Evolutionary conservation across 2,329 filamentous ascomycete species (phyloP).

Genomic region (Claviceps paspali): DNA sequence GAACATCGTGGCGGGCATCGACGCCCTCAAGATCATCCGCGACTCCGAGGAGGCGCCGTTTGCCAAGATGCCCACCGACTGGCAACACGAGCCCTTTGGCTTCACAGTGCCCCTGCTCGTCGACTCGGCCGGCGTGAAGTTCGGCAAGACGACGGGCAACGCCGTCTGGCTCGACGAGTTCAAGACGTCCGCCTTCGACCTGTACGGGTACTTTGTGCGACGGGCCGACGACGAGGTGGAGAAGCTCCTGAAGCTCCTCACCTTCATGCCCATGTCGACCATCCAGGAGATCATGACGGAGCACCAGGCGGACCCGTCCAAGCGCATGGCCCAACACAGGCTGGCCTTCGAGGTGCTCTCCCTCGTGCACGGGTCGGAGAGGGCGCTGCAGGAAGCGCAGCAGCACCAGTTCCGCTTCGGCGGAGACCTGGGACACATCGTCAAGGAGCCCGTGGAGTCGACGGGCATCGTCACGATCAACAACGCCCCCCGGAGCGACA

Average conservation of each 20-base stretch:
- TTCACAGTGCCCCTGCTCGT: conserved; percentile 86
- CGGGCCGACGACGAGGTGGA: conserved; percentile 71
- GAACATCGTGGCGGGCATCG: conserved; percentile 84
- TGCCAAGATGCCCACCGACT: conserved; percentile 22
- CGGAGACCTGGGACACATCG: conserved; percentile 15
- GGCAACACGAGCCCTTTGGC: conserved; percentile 51
- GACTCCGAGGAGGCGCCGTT: conserved; percentile 34
- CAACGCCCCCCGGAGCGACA: conserved; percentile 35
- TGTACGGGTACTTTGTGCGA: conserved; percentile 83
- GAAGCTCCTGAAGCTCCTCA: conserved; percentile 73
- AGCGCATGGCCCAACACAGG: conserved; percentile 65
- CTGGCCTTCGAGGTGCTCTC: conserved; percentile 72
- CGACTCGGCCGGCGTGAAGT: conserved; percentile 72
- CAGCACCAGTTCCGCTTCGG: conserved; percentile 37
- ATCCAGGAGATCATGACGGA: conserved; percentile 54
- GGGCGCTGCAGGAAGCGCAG: conserved; percentile 46
- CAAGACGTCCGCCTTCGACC: conserved; percentile 67
- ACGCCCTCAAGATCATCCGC: conserved; percentile 64
- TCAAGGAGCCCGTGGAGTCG: conserved; percentile 15
- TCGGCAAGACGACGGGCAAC: conserved; percentile 90
- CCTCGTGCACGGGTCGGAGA: conserved; percentile 56
- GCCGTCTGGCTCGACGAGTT: conserved; percentile 80
- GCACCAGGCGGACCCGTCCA: conserved; percentile 52
- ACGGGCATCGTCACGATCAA: conserved; percentile 24
- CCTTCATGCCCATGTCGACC: conserved; percentile 60